Base-by-base conservation (phyloP, 2,329 filamentous ascomycete genomes). In the Trichoderma breve region DNA sequence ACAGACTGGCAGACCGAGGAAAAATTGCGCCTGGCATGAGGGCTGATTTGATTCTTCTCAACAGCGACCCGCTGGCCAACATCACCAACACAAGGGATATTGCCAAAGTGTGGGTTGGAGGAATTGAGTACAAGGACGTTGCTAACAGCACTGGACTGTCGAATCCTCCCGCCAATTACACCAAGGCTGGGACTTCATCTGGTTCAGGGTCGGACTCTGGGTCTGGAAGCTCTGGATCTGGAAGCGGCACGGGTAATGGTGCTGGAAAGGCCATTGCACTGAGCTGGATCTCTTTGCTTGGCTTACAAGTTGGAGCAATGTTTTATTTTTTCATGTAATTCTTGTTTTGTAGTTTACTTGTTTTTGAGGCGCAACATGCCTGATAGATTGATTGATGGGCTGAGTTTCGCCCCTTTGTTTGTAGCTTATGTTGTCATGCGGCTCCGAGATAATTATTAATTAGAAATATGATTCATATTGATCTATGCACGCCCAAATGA, bases 71-170 rank as follows among this genome's bases (percentile, higher is more conserved):
- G 7, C 9, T 69, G 18, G n/a, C 11, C 26, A 60, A 60, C n/a
- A 69, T 69, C 15, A 60, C 65, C 14, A 69, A 69, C 53, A 51
- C 65, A 6, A 24, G 65, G 2, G 65, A 69, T 21, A 69, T 69
- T 51, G 55, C 65, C 0, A 69, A 26, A 15, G 65, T 69, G 2
- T 69, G 65, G 65, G 55, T 69, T 12, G 65, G 65, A 34, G 65
- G 65, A 18, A 69, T 69, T 5, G 65, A 60, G 8, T 69, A 60
- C 65, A 69, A 69, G 9, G 65, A 61, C 3, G 12, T 69, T 69
- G 65, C 65, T 7, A 51, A 69, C 15, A 69, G 65, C 26, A 69
- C 53, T 18, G 65, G 65, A 8, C 2, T 34, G 26, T 61, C 36
- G 26, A 69, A 69, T 34, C 53, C 55, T 26, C 55, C 65, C 2